Evolutionary conservation across 345 rosid genomes (phyloP), one percentile per base, ranked within the genome.

Genomic region (Populus deltoides): DNA sequence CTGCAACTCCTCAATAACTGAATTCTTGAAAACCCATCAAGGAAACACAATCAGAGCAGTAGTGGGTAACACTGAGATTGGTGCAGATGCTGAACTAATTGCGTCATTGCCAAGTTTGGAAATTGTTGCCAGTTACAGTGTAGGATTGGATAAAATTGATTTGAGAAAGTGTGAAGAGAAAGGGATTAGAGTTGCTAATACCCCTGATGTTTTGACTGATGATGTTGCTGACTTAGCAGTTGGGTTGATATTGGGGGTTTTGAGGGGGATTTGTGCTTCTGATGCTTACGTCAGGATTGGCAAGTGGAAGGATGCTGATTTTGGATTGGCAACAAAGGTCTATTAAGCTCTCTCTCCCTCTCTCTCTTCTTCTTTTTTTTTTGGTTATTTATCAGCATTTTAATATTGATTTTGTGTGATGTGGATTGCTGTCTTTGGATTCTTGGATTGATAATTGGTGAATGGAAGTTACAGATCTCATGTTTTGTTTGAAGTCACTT

Each of bases 141-240:
- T 90, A 41, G 96, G 93, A 5, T 53, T 91, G 51, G 91, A 91
- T 59, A 87, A 86, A 84, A 80, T 91, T 77, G 92, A 90, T 72
- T 73, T 91, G 85, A 72, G 27, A 0, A 91, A 78, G 76, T 91
- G 91, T 55, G 66, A 68, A 75, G 91, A 89, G 82, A 91, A 77
- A 72, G 93, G 90, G 38, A 83, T 91, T 43, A 80, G 89, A 75
- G 93, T 90, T 43, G 80, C 92, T 25, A 89, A 88, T 71, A 90
- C 92, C 8, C 93, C 91, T 1, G 91, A 91, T 66, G 93, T 91
- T 29, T 75, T 91, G 89, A 91, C 91, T 20, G 91, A 90, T 27
- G 91, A 90, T 79, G 91, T 85, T 57, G 95, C 92, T 1, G 93
- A 90, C 77, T 72, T 82, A 74, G 91, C 92, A 3, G 83, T 90